Base-by-base conservation (phyloP, 2,329 filamentous ascomycete genomes). In the Tolypocladium nubicola region DNA sequence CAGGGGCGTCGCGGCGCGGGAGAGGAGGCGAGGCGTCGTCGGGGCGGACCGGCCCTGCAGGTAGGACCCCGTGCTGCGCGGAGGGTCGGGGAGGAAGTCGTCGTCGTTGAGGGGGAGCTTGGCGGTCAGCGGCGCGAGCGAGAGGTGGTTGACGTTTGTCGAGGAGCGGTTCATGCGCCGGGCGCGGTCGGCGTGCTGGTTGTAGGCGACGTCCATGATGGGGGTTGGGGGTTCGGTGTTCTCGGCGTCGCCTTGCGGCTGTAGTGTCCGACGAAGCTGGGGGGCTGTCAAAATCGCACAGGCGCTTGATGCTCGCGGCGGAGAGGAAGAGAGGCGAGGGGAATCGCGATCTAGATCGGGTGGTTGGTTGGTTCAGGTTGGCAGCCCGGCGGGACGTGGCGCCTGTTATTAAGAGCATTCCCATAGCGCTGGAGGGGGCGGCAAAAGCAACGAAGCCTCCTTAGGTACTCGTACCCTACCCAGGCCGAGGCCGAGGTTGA, bases 71-170 rank as follows among this genome's bases (percentile, higher is more conserved):
- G 61, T 65, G 54, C 61, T 60, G 45, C 59, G 52, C 59, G 60
- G 41, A 60, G 69, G 66, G 56, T 78, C 73, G 61, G 68, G 66
- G 38, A 77, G 66, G 62, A 77, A 74, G 54, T 82, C 78, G 57
- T 74, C 71, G 64, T 84, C 81, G 59, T 76, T 73, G 58, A 85
- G 71, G 47, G 84, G 83, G 10, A 87, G 75, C 66, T 80, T 82
- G 55, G 79, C 77, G 30, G 84, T 86, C 56, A 87, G 72, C 35
- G 84, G 84, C n/a, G 82, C 84, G 58, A 87, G 81, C 16, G 80
- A 78, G 59, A 85, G 76, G 63, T 84, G 79, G 64, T 81, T 80
- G 61, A 85, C 73, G 69, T 79, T 84, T 53, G 78, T 80, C 35
- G 77, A 76, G 26, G 83, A 85, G 63, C 79, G 78, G 64, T 79